Percentiles rank a stretch among this genome's conserved stretches.
Conservation (phyloP, 2,329 filamentous ascomycete genomes). For the Teratosphaeriaceae sp. region DNA sequence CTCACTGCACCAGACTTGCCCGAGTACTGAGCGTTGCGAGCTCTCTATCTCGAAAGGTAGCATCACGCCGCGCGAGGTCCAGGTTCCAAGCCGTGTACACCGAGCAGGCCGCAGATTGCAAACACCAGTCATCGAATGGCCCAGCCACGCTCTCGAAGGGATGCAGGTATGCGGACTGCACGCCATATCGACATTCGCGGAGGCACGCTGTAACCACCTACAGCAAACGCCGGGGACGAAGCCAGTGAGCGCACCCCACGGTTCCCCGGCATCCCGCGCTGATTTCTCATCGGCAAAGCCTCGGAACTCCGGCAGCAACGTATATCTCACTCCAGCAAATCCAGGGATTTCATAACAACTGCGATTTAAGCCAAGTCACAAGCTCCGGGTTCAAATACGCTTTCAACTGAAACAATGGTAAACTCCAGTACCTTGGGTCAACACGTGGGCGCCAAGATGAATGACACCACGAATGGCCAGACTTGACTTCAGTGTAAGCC, state of each 20-base stretch:
- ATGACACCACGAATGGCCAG: neutral
- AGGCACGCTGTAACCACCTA: no score
- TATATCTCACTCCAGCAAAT: neutral
- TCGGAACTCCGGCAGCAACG: neutral
- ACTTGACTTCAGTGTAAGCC: neutral
- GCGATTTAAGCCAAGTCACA: neutral
- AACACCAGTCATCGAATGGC: neutral
- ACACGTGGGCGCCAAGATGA: neutral
- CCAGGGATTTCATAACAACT: neutral
- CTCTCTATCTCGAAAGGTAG: no score
- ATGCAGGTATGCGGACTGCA: no score
- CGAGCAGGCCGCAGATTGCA: neutral
- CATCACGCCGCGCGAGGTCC: no score
- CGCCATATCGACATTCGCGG: no score
- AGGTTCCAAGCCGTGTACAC: no score
- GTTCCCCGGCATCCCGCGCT: neutral
- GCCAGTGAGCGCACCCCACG: neutral
- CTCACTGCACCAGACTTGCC: no score
- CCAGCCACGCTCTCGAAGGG: no score
- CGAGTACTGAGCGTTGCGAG: no score
- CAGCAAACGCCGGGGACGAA: no score
- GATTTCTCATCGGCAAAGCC: neutral
- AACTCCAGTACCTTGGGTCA: neutral
- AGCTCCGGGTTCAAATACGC: neutral
- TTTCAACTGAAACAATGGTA: conserved; percentile 2